These are phyloP conservation scores for Kondoa malvinella DNA, from an alignment of 768 basidiomycete species.

Conservation along the genomic window DNA sequence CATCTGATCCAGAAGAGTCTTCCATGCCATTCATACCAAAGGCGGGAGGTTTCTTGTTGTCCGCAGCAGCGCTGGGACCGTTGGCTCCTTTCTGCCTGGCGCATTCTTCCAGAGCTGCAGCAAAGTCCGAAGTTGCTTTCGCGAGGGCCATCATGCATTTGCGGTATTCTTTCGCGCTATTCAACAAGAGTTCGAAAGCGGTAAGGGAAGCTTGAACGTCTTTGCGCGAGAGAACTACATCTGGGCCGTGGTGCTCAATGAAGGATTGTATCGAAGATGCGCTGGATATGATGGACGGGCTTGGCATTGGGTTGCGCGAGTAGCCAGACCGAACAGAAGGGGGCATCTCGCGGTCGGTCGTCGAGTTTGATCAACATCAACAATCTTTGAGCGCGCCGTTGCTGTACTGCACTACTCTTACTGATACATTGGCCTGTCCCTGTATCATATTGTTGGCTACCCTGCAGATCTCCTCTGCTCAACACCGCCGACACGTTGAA, in stretches of 20 bases:
- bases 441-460: no score
- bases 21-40: constrained; percentile 9
- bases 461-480: no score
- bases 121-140: constrained; percentile 15
- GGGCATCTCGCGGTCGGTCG: neutral
- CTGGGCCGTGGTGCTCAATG: neutral
- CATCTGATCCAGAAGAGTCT: neutral
- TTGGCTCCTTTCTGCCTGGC: constrained; percentile 19
- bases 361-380: no score
- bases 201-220: constrained; percentile 12
- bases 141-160: constrained; percentile 14
- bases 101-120: constrained; percentile 16
- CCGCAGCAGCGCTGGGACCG: neutral
- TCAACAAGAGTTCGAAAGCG: constrained; percentile 12
- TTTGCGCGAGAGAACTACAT: neutral
- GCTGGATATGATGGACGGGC: neutral
- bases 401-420: no score
- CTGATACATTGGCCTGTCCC: no score
- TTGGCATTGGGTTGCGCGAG: neutral
- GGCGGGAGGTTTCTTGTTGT: neutral
- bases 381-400: no score
- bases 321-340: neutral
- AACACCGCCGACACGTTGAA: no score
- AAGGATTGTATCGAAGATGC: neutral
- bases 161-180: constrained; percentile 13